A percentile compares a stretch with the other conserved stretches of the same genome.
These are phyloP conservation scores for Pseudocercospora eumusae DNA, from an alignment of 2,329 filamentous ascomycete species.

Conservation along the genomic window DNA sequence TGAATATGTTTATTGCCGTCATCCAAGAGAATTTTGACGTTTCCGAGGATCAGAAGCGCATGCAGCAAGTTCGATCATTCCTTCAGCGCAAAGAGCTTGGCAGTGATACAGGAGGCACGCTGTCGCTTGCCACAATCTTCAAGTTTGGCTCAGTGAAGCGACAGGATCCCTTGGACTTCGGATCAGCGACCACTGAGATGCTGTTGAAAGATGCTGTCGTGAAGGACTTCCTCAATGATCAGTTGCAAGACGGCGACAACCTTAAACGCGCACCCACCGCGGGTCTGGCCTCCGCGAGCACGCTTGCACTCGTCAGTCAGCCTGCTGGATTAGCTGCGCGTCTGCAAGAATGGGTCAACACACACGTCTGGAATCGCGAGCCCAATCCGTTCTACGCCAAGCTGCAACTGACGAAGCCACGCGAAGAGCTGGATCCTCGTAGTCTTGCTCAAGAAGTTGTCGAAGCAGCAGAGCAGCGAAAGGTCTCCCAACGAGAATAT, in stretches of 20 bases:
- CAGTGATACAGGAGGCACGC: slow-evolving; percentile 64
- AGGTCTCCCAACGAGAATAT: slow-evolving; percentile 87
- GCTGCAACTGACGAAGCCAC: slow-evolving; percentile 67
- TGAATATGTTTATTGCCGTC: slow-evolving; percentile 99
- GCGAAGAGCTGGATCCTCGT: slow-evolving; percentile 78
- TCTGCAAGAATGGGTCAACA: slow-evolving; percentile 31
- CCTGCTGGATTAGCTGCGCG: slow-evolving; percentile 29
- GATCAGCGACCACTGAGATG: slow-evolving; percentile 91
- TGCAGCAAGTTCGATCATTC: slow-evolving; percentile 95
- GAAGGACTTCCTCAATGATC: slow-evolving; percentile 86
- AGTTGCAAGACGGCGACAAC: slow-evolving; percentile 42
- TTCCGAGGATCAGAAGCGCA: slow-evolving; percentile 93
- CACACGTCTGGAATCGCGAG: slow-evolving; percentile 55
- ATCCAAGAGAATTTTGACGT: slow-evolving; percentile 99
- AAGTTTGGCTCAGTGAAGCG: slow-evolving; percentile 63
- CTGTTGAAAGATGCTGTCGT: slow-evolving; percentile 94
- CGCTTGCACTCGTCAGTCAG: slow-evolving; percentile 23
- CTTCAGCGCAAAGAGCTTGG: slow-evolving; percentile 86
- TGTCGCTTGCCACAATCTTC: slow-evolving; percentile 68
- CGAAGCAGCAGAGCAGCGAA: slow-evolving; percentile 76
- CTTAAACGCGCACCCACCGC: slow-evolving; percentile 25
- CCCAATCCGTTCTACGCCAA: slow-evolving; percentile 95
- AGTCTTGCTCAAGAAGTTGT: slow-evolving; percentile 90
- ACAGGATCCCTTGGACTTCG: slow-evolving; percentile 86
- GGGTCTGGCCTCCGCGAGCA: slow-evolving; percentile 20